A percentile compares a stretch with the other conserved stretches of the same genome.
Evolutionary conservation across 164 flowering plant genomes (phyloP).

Genomic region (Aristolochia californica): DNA sequence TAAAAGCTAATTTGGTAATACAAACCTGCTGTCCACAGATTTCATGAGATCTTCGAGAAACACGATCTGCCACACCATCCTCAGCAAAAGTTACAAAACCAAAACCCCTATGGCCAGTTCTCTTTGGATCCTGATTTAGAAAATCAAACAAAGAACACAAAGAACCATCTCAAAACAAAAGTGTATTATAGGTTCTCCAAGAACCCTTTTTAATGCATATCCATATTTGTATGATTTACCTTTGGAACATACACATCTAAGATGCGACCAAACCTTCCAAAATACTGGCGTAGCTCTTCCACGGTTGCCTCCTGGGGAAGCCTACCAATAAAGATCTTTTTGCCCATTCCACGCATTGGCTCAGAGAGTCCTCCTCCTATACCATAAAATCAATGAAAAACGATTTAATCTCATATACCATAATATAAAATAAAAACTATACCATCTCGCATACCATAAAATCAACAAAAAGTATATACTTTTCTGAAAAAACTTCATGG

Average conservation of each 20-base stretch:
- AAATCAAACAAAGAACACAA: slow-evolving; percentile 8
- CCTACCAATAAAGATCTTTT: slow-evolving; percentile 93
- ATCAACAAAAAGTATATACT: background rate
- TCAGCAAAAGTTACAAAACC: slow-evolving; percentile 99
- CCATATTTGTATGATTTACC: slow-evolving; percentile 28
- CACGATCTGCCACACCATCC: slow-evolving; percentile 95
- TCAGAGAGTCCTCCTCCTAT: slow-evolving; percentile 31
- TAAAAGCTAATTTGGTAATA: too few species aligned
- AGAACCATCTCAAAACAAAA: slow-evolving; percentile 2
- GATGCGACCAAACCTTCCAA: slow-evolving; percentile 92
- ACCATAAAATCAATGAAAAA: background rate
- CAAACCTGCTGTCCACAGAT: slow-evolving; percentile 91
- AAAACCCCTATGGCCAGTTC: slow-evolving; percentile 94
- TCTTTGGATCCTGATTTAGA: slow-evolving; percentile 81
- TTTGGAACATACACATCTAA: slow-evolving; percentile 91
- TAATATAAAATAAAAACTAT: background rate
- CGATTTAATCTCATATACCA: background rate
- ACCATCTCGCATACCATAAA: background rate
- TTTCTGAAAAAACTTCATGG: background rate
- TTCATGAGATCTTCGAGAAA: slow-evolving; percentile 89
- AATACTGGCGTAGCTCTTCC: slow-evolving; percentile 84
- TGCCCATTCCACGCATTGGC: slow-evolving; percentile 56
- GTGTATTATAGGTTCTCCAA: too few species aligned
- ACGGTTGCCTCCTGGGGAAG: slow-evolving; percentile 90
- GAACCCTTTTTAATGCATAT: too few species aligned